Conservation (phyloP, 257 asterid species). For the Gentiana dahurica region DNA sequence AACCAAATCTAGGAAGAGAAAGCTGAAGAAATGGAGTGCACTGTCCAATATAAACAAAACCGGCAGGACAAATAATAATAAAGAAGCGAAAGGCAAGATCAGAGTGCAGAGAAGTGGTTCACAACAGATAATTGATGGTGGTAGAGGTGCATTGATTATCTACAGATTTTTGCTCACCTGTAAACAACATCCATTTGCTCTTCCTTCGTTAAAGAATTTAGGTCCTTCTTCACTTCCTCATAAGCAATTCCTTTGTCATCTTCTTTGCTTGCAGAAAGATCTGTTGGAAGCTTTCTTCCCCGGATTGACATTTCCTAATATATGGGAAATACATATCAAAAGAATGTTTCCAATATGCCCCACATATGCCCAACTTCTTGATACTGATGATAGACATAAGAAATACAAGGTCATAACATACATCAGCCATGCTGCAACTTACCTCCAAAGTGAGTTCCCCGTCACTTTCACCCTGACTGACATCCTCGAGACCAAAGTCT, state of each 20-base stretch:
- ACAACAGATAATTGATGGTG: no score
- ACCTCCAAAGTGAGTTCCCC: constrained; percentile 76
- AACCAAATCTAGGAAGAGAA: no score
- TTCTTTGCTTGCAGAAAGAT: constrained; percentile 26
- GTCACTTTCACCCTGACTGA: constrained; percentile 33
- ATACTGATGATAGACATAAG: background rate
- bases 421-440: constrained; percentile 9
- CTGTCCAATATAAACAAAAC: no score
- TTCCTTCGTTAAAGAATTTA: constrained; percentile 64
- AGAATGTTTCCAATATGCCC: no score
- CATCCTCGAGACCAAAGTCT: constrained; percentile 75
- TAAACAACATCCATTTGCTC: constrained; percentile 84
- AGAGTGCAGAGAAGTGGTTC: no score
- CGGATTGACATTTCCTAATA: constrained; percentile 44
- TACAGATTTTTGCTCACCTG: constrained; percentile 27
- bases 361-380: no score
- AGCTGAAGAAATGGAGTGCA: no score
- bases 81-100: no score
- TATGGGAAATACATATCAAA: background rate
- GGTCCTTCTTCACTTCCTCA: constrained; percentile 65
- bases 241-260: constrained; percentile 36
- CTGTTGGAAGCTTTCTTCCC: no score
- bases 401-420: background rate
- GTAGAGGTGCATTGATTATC: no score
- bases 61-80: no score